Evolutionary conservation across 805 yeast genomes (phyloP), one percentile per base, ranked within the genome.

Genomic region (Ogataea haglerorum): DNA sequence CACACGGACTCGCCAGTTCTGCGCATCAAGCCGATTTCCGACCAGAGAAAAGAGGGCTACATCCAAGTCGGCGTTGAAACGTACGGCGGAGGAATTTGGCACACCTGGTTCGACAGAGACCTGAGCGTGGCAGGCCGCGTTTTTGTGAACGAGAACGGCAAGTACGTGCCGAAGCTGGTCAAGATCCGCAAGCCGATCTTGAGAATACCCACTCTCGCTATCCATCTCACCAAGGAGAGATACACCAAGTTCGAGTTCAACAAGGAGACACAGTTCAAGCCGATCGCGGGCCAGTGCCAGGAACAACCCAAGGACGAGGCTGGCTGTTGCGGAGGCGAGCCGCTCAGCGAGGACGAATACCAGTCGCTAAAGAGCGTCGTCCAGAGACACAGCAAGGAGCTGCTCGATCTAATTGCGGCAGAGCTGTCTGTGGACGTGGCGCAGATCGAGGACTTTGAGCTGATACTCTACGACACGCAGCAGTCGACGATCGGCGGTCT

Each of bases 21-120:
- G 49, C 75, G 95, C 58, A 77, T 91, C 51, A 93, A 91, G 65
- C 99, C 99, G 10, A 70, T 84, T 22, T 85, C 95, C 17, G 79
- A 81, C 56, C 77, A 76, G 51, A 61, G 67, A 9, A 67, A 71
- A 13, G 90, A 85, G 53, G 95, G 95, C 1, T 91, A 80, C 55
- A 73, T 79, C 40, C 96, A 90, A 61, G 79, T 93, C 14, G 98
- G 96, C 27, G 95, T 93, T 8, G 98, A 93, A 63, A 77, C 82
- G 36, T 91, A 91, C 57, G 98, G 99, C 42, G 98, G 98, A 25
- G 93, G 96, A 36, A 80, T 90, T 40, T 93, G 97, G 80, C 96
- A 87, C 59, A 78, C 96, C 5, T 91, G 98, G 97, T 91, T 93
- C 57, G 99, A 91, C 62, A 78, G 97, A 45, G 97, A 91, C 61